Base-by-base conservation (phyloP, 2,329 filamentous ascomycete genomes). In the Eutypella sp. region DNA sequence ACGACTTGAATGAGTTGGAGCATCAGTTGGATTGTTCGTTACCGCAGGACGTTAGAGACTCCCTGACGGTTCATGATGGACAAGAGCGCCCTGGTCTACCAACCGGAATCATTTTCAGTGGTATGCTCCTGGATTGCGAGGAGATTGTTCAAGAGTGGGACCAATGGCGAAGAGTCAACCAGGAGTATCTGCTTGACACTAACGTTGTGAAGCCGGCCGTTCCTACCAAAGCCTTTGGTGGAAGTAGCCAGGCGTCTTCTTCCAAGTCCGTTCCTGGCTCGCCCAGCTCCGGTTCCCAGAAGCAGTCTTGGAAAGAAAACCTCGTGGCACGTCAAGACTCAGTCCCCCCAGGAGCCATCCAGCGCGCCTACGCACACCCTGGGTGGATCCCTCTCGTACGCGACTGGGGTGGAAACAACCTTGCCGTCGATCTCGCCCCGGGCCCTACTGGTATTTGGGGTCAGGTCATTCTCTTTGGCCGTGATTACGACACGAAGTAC, bases 401-500 rank as follows among this genome's bases (percentile, higher is more conserved):
- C 57, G 93, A 99, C 67, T 99, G 93, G 93, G 93, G 93, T 65
- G 93, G 93, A 67, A 99, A 99, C 79, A 95, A 96, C 72, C 76
- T 99, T 60, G 92, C 91, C 16, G 81, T 96, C 40, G 93, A 99
- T 67, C 75, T 99, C 47, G 89, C 91, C 6, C 93, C 93, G 19
- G 93, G 93, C 2, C 89, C 92, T 9, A 79, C 81, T 40, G 93
- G 93, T 33, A 87, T 84, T 64, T 99, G 93, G 92, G 93, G 93
- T 44, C 93, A 99, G 66, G 82, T 99, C 54, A 96, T 99, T 59
- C 78, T 99, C 50, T 96, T 95, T 65, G 93, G 93, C 42, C 89
- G 93, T 49, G 93, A 99, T 70, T 99, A 96, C 68, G 93, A 99
- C 64, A 96, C 89, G 68, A 99, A 99, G 72, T 99, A 96, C 63